Percentiles rank a stretch among this genome's conserved stretches.
Evolutionary conservation across 306 rosid genomes (phyloP).

Genomic region (Lathyrus aphaca): DNA sequence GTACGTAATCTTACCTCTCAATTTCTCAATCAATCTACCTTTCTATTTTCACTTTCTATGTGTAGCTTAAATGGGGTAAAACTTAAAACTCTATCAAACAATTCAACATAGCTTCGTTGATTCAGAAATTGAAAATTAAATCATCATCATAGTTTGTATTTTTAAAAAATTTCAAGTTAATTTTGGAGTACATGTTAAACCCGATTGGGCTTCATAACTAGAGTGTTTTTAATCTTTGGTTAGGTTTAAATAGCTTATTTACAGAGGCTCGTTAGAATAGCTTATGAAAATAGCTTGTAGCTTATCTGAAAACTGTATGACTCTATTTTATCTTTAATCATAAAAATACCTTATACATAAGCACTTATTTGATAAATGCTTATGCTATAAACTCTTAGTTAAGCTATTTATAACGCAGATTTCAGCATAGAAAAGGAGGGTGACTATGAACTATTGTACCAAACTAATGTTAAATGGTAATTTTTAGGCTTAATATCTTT

Average conservation of each 20-base stretch:
- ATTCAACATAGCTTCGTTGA: background rate
- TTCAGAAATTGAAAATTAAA: background rate
- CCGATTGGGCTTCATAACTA: too few species aligned
- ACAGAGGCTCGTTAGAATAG: background rate
- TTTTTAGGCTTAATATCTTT: background rate
- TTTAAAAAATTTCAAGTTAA: too few species aligned
- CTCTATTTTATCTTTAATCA: too few species aligned
- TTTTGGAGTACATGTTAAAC: too few species aligned
- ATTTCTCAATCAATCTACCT: background rate
- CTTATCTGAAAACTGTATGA: background rate
- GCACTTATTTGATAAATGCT: background rate
- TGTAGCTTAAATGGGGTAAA: background rate
- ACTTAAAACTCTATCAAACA: background rate
- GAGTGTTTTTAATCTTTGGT: too few species aligned
- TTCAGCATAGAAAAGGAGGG: background rate
- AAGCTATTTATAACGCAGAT: background rate
- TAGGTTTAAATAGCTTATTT: too few species aligned
- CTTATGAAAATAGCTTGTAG: too few species aligned
- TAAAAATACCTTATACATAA: background rate
- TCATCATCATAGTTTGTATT: background rate
- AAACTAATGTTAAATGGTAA: background rate
- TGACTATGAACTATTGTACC: background rate
- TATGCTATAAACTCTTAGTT: background rate
- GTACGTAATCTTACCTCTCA: conserved; percentile 37
- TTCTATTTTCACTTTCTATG: too few species aligned